Evolutionary conservation across 108 stramenopile species (phyloP), one percentile per base, ranked within the genome.

Genomic region (Skeletonema tropicum): DNA sequence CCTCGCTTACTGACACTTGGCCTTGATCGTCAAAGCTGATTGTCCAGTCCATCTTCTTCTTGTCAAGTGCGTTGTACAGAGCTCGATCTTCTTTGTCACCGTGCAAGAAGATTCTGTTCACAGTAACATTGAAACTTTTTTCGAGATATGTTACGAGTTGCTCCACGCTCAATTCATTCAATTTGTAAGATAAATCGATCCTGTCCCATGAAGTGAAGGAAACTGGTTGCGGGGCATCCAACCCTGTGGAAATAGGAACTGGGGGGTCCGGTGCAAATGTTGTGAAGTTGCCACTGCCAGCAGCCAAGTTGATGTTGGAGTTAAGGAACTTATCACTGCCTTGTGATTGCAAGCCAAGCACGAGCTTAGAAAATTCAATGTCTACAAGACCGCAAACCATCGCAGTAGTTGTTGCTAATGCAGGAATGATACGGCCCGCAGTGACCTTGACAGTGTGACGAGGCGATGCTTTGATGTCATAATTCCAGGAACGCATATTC

Each of bases 381-480:
- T 91, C 87, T 14, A 93, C 86, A n/a, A 91, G 71, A 38, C 93
- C 93, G 8, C 92, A 89, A 14, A 93, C 93, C 77, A 94, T 84
- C 25, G 93, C 93, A n/a, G 93, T 94, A 49, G 91, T 94, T 11
- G 93, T 94, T 1, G 93, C 88, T 58, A 92, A 86, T 39, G 93
- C 91, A 5, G 90, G 91, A 52, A 92, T 92, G 75, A 92, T 94
- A 41, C 89, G 79, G 3, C 93, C 93, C 8, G 93, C 93, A 59
- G 92, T 93, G 26, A 83, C 85, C 71, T 91, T 86, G 10, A 91
- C 87, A 8, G 85, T 68, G 75, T 94, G 91, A 61, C 91, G 65
- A 66, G 86, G 87, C 12, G 93, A 91, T 41, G 87, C 90, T 41
- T 91, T 90, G 42, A 94, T 94, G 33, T 87, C 84, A 68, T 95